These are phyloP conservation scores for Starmerella scarabaei DNA, from an alignment of 805 yeast species.

Conservation along the genomic window DNA sequence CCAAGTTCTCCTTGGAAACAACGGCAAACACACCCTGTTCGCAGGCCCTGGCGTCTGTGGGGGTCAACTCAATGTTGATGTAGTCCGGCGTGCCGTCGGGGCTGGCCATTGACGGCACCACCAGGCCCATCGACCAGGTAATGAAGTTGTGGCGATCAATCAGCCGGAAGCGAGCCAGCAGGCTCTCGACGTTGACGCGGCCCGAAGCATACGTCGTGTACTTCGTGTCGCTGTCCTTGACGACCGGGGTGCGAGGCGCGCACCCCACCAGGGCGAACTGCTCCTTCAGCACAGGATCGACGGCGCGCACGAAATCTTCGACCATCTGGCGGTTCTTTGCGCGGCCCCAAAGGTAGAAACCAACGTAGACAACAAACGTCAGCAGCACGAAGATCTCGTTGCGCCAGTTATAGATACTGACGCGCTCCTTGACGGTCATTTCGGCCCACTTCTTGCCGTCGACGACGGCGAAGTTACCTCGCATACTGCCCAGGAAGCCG, in stretches of 20 bases:
- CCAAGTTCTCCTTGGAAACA: slow-evolving; percentile 77
- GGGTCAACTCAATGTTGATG: slow-evolving; percentile 49
- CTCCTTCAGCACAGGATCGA: slow-evolving; percentile 40
- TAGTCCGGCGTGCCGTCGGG: slow-evolving; percentile 36
- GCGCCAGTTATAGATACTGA: slow-evolving; percentile 57
- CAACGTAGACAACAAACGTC: slow-evolving; percentile 38
- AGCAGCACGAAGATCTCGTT: slow-evolving; percentile 50
- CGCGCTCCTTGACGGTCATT: slow-evolving; percentile 48
- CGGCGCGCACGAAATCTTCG: slow-evolving; percentile 37
- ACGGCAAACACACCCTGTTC: slow-evolving; percentile 71
- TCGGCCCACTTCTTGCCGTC: slow-evolving; percentile 36
- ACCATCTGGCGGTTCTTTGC: slow-evolving; percentile 45
- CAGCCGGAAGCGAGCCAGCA: slow-evolving; percentile 49
- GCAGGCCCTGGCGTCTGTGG: slow-evolving; percentile 34
- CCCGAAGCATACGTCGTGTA: slow-evolving; percentile 76
- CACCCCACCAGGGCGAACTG: slow-evolving; percentile 71
- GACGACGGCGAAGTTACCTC: background rate
- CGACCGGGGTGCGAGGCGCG: slow-evolving; percentile 28
- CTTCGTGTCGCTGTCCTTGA: slow-evolving; percentile 51
- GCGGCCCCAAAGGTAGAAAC: slow-evolving; percentile 47
- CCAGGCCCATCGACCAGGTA: slow-evolving; percentile 49
- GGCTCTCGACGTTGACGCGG: slow-evolving; percentile 56
- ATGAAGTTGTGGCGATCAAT: slow-evolving; percentile 70
- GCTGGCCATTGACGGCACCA: slow-evolving; percentile 45
- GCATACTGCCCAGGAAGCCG: background rate